Evolutionary conservation across 768 basidiomycete species (phyloP), one percentile per base, ranked within the genome.

Genomic region (Fistulinella prunicolor): DNA sequence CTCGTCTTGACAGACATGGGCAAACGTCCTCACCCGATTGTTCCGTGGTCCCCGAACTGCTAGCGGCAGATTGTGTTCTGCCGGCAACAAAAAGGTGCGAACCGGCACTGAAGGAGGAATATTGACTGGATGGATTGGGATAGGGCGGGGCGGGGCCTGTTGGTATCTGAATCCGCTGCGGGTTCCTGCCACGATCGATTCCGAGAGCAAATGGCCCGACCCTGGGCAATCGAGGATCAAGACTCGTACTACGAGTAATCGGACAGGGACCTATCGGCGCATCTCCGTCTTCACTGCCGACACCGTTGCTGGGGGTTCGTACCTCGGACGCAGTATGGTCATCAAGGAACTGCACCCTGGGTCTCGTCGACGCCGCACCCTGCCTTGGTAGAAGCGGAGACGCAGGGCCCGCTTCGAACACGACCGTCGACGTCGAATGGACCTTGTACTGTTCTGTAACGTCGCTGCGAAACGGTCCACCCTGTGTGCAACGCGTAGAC

Each of bases 401-500:
- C 16, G 66, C 54, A 4, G 71, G 67, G 1, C 75, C 73, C 0
- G 88, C 87, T 42, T 76, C 76, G 66, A 94, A 96, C 65, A 88
- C 85, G 5, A 82, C 77, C 26, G 80, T 80, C 1, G 81, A 80
- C 13, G 85, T 79, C 30, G 83, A 82, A 58, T 89, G 84, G 24
- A 94, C 72, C 26, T 73, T 73, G 62, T 87, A 85, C 48, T 89
- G 84, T 64, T 97, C 94, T 10, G 75, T 79, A 14, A 90, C 75
- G 38, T 95, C 89, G 49, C 85, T 67, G 21, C 88, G 77, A 14
- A 85, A 75, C 19, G 84, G 80, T 49, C 90, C 93, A 93, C 94
- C 90, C 77, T 96, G 93, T 2, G 86, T 83, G 86, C 92, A 96
- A 30, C 82, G 78, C 4, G 84, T 87, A 20, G 75, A 69, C 3